Conservation (phyloP, 257 asterid genomes). For the Ophiorrhiza pumila region DNA sequence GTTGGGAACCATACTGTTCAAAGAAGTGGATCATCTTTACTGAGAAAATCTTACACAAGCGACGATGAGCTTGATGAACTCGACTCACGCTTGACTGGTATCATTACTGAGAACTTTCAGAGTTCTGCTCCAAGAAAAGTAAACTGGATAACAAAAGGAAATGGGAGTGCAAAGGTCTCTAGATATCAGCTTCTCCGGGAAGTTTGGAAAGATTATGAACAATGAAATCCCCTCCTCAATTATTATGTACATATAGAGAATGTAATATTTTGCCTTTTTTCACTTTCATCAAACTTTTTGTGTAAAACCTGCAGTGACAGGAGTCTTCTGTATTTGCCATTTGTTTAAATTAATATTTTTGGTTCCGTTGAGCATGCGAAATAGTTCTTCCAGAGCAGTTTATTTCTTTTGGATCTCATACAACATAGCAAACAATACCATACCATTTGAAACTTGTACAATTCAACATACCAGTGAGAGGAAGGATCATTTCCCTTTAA, state of each 20-base stretch:
- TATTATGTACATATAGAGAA: background rate
- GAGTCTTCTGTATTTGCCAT: background rate
- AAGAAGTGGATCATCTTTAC: conserved; percentile 47
- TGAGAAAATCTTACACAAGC: conserved; percentile 60
- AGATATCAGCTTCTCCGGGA: conserved; percentile 69
- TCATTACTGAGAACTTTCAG: conserved; percentile 53
- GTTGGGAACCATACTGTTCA: conserved; percentile 48
- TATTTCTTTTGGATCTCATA: background rate
- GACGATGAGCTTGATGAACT: conserved; percentile 85
- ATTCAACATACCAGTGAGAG: no score
- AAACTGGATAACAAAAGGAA: conserved; percentile 48
- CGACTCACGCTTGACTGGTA: conserved; percentile 59
- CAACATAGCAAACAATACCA: no score
- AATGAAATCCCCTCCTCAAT: conserved; percentile 4
- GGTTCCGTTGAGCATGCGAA: background rate
- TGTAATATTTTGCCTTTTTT: background rate
- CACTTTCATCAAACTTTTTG: background rate
- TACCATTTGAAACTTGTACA: no score
- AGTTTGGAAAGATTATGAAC: conserved; percentile 46
- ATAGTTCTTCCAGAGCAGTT: background rate
- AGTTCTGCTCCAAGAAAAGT: conserved; percentile 42
- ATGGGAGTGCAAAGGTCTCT: conserved; percentile 47
- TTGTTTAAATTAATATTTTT: background rate
- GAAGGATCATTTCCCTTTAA: no score
- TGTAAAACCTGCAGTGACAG: background rate